Evolutionary conservation across 306 rosid genomes (phyloP).

Genomic region (Pachyrhizus erosus): DNA sequence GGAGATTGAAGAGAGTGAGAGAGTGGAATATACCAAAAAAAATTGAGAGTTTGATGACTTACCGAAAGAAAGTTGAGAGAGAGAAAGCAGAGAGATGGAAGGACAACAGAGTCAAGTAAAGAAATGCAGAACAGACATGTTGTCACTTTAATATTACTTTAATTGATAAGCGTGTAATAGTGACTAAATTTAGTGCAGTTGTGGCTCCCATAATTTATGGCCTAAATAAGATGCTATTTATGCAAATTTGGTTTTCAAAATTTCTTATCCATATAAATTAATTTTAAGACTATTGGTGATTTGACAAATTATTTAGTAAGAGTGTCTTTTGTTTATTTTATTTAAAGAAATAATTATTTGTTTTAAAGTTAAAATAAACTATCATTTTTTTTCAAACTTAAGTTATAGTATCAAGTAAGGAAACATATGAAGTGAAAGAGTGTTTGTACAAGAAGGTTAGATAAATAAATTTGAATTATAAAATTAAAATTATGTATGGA

Average conservation of each 20-base stretch:
- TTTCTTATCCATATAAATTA: not conserved
- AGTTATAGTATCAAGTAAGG: too few relatives aligned
- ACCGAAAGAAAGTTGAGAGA: slow-evolving; percentile 43
- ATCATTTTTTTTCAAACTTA: not conserved
- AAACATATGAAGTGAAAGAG: too few relatives aligned
- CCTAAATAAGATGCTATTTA: not conserved
- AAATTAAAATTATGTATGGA: too few relatives aligned
- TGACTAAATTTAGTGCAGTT: not conserved
- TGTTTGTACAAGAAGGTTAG: too few relatives aligned
- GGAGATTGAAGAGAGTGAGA: slow-evolving; percentile 42
- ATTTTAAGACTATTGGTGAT: not conserved
- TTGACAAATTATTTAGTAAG: not conserved
- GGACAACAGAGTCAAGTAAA: slow-evolving; percentile 51
- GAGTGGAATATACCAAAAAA: slow-evolving; percentile 35
- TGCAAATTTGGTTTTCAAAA: not conserved
- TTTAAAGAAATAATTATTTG: too few relatives aligned
- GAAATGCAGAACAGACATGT: slow-evolving; percentile 23
- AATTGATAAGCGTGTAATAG: slow-evolving; percentile 4
- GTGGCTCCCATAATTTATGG: slow-evolving; percentile 20
- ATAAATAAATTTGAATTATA: too few relatives aligned
- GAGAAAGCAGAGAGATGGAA: slow-evolving; percentile 35
- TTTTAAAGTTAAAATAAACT: not conserved
- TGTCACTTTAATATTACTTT: slow-evolving; percentile 40
- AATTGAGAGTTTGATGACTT: slow-evolving; percentile 48
- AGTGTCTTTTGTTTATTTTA: not conserved